phyloP scores from a whole-genome alignment of 2,329 filamentous ascomycete genomes.

The Aspergillus sp. region DNA sequence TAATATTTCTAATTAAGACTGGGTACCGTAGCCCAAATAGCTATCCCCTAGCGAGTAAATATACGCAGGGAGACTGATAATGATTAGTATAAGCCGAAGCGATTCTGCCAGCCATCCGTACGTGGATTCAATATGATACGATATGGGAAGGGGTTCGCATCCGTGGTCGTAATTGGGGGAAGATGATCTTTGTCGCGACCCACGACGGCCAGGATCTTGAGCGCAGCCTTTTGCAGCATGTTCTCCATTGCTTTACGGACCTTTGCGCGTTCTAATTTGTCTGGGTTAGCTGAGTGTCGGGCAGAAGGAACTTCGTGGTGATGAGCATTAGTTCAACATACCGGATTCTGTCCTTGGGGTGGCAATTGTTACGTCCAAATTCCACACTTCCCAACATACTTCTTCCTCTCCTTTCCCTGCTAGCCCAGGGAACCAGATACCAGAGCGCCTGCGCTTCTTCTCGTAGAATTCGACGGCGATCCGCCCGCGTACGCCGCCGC shows the following conservation, averaged over 20 bases:
- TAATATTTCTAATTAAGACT: neutral
- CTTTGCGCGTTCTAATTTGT: slow-evolving; percentile 73
- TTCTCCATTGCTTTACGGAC: slow-evolving; percentile 89
- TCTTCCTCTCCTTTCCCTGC: slow-evolving; percentile 75
- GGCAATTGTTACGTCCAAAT: slow-evolving; percentile 86
- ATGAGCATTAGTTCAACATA: slow-evolving; percentile 45
- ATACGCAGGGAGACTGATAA: neutral
- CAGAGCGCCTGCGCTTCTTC: slow-evolving; percentile 79
- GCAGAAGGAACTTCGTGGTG: neutral
- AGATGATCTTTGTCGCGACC: slow-evolving; percentile 94
- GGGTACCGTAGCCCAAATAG: slow-evolving; percentile 17
- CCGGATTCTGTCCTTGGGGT: slow-evolving; percentile 85
- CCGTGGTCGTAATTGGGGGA: slow-evolving; percentile 89
- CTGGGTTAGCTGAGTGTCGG: neutral
- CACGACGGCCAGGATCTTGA: slow-evolving; percentile 86
- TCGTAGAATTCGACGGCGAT: slow-evolving; percentile 93
- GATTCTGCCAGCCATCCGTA: slow-evolving; percentile 72
- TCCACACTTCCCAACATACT: slow-evolving; percentile 97
- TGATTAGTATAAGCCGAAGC: slow-evolving; percentile 71
- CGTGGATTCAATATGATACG: slow-evolving; percentile 87
- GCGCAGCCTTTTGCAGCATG: slow-evolving; percentile 78
- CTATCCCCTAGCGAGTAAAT: neutral
- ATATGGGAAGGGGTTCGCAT: slow-evolving; percentile 92
- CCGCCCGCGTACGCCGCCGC: slow-evolving; percentile 68
- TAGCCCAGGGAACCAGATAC: slow-evolving; percentile 61